Evolutionary conservation across 1,284 basidiomycete species (phyloP), one percentile per base, ranked within the genome.

Genomic region (Ceratobasidium sp.): DNA sequence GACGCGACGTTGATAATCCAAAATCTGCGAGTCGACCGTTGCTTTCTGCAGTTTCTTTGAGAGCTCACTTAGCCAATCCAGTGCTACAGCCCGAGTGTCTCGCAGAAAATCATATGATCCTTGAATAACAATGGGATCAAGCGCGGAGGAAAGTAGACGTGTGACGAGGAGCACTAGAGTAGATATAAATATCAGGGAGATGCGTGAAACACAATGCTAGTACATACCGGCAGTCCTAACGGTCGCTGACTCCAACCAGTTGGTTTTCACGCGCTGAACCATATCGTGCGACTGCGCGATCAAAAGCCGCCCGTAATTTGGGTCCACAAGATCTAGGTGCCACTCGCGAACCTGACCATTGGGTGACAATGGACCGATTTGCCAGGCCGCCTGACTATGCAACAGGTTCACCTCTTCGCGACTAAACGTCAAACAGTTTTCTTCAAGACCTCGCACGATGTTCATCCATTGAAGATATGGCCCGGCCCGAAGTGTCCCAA

Each of bases 341-440:
- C 72, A 74, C 14, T 74, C 73, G 5, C 50, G 67, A 15, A 27
- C 31, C 31, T 72, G 45, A 7, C 75, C 78, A 17, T 64, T 36
- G 2, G 44, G 63, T 0, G 60, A 45, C 1, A 76, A 76, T 0
- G 80, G 80, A 1, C 87, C 88, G 0, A 84, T 80, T 74, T 88
- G 86, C 77, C 81, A 84, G 1, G 65, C 56, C 8, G 75, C 75
- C 44, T 69, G 73, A 27, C 54, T 29, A 15, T 77, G 54, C 22
- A 77, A 64, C 22, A 62, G 27, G 15, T 72, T 8, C 1, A 77
- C 75, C 24, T 71, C 76, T 15, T 60, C 54, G 8, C n/a, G 51
- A 19, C 56, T 65, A 44, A 77, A 72, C 15, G 45, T 63, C 9
- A 77, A 47, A 15, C 19, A 17, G 19, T 67, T 54, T 31, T 76